Percentiles rank a stretch among this genome's conserved stretches.
These are phyloP conservation scores for Groenewaldozyma salmanticensis DNA, from an alignment of 805 yeast species.

Conservation along the genomic window DNA sequence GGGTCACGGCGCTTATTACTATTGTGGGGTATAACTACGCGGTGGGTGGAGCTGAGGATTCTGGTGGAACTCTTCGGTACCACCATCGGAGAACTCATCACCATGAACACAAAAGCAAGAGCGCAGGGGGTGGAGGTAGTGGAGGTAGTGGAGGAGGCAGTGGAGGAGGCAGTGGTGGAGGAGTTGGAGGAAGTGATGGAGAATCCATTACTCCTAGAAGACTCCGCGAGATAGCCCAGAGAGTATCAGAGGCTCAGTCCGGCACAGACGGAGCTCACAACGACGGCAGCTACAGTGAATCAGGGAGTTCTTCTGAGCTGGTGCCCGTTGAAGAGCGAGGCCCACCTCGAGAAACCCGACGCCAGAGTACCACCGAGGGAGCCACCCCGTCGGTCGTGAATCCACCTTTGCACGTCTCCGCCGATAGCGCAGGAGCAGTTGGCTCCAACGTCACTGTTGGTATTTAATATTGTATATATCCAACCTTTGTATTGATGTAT, in stretches of 20 bases:
- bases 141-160: not conserved
- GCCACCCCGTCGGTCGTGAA: too few species aligned
- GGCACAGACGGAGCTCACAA: not conserved
- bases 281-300: not conserved
- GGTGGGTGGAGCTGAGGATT: not conserved
- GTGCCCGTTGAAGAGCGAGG: too few species aligned
- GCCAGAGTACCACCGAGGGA: too few species aligned
- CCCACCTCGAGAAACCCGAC: too few species aligned
- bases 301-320: not conserved
- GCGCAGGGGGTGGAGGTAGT: not conserved
- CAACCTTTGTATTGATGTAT: too few species aligned
- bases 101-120: too few species aligned
- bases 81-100: not conserved
- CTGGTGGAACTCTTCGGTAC: not conserved
- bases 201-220: not conserved
- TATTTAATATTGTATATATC: too few species aligned
- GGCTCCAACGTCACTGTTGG: too few species aligned
- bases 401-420: too few species aligned
- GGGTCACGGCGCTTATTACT: conserved; percentile 3
- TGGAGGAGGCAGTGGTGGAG: not conserved
- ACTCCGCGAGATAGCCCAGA: not conserved
- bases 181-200: not conserved
- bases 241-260: not conserved
- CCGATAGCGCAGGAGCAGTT: too few species aligned
- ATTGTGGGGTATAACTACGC: conserved; percentile 10